Evolutionary conservation across 164 flowering plant genomes (phyloP).

Genomic region (Sextonia rubra): DNA sequence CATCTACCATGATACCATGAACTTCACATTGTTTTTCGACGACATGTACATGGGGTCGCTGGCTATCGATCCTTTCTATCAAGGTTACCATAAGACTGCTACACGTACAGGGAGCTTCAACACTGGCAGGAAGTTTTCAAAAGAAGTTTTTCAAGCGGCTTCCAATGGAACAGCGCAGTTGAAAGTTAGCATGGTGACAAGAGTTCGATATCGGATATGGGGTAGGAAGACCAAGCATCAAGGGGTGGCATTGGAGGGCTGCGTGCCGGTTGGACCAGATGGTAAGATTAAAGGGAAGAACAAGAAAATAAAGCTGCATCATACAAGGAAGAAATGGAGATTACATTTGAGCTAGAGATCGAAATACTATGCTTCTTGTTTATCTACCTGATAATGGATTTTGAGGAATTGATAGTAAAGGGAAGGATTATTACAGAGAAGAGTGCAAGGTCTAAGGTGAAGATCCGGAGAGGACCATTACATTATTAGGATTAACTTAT

Average conservation of each 20-base stretch:
- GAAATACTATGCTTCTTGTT: too few relatives aligned
- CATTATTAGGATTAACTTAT: too few relatives aligned
- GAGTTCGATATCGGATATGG: slow-evolving; percentile 19
- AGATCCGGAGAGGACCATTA: too few relatives aligned
- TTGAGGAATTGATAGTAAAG: too few relatives aligned
- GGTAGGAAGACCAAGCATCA: slow-evolving; percentile 27
- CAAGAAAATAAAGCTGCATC: slow-evolving; percentile 22
- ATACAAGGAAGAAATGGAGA: slow-evolving; percentile 15
- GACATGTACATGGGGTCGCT: slow-evolving; percentile 16
- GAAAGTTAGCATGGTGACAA: slow-evolving; percentile 18
- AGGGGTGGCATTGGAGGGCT: slow-evolving; percentile 18
- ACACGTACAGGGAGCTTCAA: background rate
- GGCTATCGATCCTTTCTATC: background rate
- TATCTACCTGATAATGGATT: too few relatives aligned
- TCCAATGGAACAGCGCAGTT: slow-evolving; percentile 23
- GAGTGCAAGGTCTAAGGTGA: too few relatives aligned
- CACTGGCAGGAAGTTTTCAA: slow-evolving; percentile 1
- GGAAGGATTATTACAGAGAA: too few relatives aligned
- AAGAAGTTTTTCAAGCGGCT: background rate
- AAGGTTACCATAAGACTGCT: slow-evolving; percentile 3
- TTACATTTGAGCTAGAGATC: too few relatives aligned
- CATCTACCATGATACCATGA: slow-evolving; percentile 25
- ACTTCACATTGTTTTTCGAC: slow-evolving; percentile 17
- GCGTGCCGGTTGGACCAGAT: slow-evolving; percentile 25
- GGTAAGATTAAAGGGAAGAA: slow-evolving; percentile 45